Evolutionary conservation across 805 yeast species (phyloP), one percentile per base, ranked within the genome.

Genomic region (Ogataea populi-albae): DNA sequence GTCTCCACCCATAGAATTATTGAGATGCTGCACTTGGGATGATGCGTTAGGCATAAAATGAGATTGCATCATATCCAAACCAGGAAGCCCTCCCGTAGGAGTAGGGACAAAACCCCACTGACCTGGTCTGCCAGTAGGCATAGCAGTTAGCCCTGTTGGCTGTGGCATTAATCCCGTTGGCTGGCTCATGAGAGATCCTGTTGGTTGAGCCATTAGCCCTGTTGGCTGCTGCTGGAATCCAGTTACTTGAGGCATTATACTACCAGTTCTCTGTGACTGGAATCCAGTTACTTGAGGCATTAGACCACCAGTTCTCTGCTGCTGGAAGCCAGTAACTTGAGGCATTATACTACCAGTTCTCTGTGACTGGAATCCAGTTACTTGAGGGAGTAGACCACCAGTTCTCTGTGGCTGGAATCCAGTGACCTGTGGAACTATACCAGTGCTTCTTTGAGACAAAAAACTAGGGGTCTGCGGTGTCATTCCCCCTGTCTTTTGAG

Each of bases 21-120:
- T 54, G 23, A 61, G 45, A 23, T 51, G 52, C 6, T 44, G 47
- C 4, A 50, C 41, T 45, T 57, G 61, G 7, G 57, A 25, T 3
- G 50, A 45, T 1, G 65, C 55, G 44, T 65, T 68, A 2, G 88
- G 89, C 66, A 80, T 66, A 57, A 82, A 81, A 47, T 80, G 85
- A 35, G 73, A 71, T 46, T 74, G 76, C 77, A 80, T 75, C 38
- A 77, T 74, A 38, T 75, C 81, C 41, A 80, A 62, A 6, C 86
- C 86, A 3, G 87, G 86, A 20, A 82, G 69, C 4, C 83, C 86
- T 23, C 83, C 81, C 0, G 82, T 73, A 9, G 86, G 84, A 37
- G 70, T 71, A 20, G 81, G 70, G 28, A 79, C 79, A 65, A 82
- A 79, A 4, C 89, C 87, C 89, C 89, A 81, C 57, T 82, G 79